phyloP scores from a whole-genome alignment of 192 early-diverging fungal genomes.

The Coemansia brasiliensis region DNA sequence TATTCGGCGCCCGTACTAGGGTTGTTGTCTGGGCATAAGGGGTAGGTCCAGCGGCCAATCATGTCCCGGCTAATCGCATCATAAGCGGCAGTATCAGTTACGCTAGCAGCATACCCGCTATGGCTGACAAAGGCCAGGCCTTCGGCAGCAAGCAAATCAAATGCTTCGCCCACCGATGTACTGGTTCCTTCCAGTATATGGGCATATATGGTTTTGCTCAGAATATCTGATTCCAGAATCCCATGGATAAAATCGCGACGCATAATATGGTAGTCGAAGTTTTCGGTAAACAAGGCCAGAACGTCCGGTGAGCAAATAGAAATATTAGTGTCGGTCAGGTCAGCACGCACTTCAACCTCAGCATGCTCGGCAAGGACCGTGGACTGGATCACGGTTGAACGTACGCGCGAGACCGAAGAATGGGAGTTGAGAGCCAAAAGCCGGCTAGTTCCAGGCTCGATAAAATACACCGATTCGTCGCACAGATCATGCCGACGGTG shows the following conservation, averaged over 20 bases:
- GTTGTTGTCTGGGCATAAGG: conserved; percentile 89
- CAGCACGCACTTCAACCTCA: conserved; percentile 81
- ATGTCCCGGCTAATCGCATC: conserved; percentile 77
- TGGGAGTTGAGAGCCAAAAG: conserved; percentile 79
- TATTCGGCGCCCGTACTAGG: conserved; percentile 68
- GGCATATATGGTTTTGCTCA: conserved; percentile 83
- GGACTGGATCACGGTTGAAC: conserved; percentile 48
- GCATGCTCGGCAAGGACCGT: conserved; percentile 44
- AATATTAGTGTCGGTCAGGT: conserved; percentile 89
- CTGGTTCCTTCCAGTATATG: conserved; percentile 64
- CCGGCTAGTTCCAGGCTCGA: conserved; percentile 73
- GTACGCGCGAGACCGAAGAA: conserved; percentile 38
- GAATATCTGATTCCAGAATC: conserved; percentile 83
- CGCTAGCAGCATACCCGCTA: conserved; percentile 64
- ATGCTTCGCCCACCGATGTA: conserved; percentile 44
- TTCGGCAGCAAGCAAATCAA: neutral
- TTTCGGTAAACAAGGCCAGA: conserved; percentile 89
- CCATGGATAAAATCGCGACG: conserved; percentile 88
- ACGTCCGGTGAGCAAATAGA: conserved; percentile 93
- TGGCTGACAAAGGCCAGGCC: conserved; percentile 12
- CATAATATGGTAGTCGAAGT: conserved; percentile 96
- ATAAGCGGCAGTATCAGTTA: conserved; percentile 63
- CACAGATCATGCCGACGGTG: conserved; percentile 65
- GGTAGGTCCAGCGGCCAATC: conserved; percentile 89
- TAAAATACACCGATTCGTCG: conserved; percentile 72